Conservation (phyloP, 2,329 filamentous ascomycete species). For the Fusarium metavorans region DNA sequence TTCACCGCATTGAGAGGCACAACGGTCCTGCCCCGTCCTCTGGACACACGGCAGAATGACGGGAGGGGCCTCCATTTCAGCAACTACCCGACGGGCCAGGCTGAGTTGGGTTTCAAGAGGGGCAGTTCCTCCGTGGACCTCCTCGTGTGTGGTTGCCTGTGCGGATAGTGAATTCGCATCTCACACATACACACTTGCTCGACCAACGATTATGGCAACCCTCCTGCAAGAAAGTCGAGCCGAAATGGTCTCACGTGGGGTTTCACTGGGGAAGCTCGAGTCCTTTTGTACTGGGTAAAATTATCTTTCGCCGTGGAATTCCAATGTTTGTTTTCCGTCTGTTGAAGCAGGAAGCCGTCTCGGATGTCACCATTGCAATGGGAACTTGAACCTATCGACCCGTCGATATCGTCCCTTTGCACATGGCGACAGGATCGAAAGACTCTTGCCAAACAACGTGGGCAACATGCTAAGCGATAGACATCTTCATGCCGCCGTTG, state of each 20-base stretch:
- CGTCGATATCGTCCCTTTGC: not conserved
- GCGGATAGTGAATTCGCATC: too few relatives aligned
- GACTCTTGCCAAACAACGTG: not conserved
- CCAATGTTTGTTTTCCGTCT: not conserved
- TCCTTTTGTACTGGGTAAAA: not conserved
- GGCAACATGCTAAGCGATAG: constrained; percentile 44
- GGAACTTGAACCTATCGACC: not conserved
- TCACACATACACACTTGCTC: not conserved
- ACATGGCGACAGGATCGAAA: not conserved
- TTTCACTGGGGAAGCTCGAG: not conserved
- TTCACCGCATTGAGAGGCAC: constrained; percentile 13
- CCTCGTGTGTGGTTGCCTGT: not conserved
- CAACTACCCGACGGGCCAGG: constrained; percentile 13
- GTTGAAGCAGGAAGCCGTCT: constrained; percentile 18
- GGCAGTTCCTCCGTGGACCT: not conserved
- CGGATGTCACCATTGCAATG: constrained; percentile 12
- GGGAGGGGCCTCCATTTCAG: constrained; percentile 14
- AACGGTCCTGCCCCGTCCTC: not conserved
- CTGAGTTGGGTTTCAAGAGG: not conserved
- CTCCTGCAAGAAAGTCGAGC: not conserved
- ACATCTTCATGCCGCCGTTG: constrained; percentile 67
- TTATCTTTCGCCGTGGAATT: not conserved
- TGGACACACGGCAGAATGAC: not conserved
- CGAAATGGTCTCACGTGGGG: not conserved
- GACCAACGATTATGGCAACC: not conserved